Evolutionary conservation across 768 basidiomycete genomes (phyloP).

Genomic region (Cyclocybe cylindracea): DNA sequence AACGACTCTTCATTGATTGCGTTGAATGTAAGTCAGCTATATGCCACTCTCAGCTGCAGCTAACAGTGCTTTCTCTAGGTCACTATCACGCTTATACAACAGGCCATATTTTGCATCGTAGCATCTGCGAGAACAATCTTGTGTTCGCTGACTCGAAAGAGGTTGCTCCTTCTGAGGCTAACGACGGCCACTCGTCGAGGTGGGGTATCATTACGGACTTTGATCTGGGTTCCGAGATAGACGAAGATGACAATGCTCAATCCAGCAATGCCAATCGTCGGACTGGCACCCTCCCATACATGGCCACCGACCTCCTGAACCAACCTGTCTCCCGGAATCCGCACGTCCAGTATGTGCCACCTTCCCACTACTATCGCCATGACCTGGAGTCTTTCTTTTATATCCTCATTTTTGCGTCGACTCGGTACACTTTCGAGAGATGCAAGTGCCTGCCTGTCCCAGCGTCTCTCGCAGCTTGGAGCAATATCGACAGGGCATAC

Average conservation of each 20-base stretch:
- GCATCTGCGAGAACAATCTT: conserved; percentile 31
- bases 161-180: background rate
- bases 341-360: background rate
- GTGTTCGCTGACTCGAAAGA: conserved; percentile 18
- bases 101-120: conserved; percentile 26
- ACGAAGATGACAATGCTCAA: background rate
- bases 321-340: no score
- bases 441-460: no score
- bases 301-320: conserved; percentile 26
- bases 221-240: conserved; percentile 19
- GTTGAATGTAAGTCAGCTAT: conserved; percentile 2
- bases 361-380: conserved; percentile 20
- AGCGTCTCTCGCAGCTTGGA: no score
- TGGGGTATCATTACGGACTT: conserved; percentile 27
- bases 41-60: background rate
- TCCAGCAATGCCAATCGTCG: conserved; percentile 4
- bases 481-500: no score
- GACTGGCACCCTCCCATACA: conserved; percentile 30
- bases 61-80: conserved; percentile 9
- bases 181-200: no score
- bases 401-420: conserved; percentile 20
- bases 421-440: conserved; percentile 5
- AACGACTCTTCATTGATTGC: conserved; percentile 9
- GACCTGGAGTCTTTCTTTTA: conserved; percentile 25
- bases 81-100: conserved; percentile 19